Evolutionary conservation across 306 rosid genomes (phyloP).

Genomic region (Elaeagnus macrophylla): DNA sequence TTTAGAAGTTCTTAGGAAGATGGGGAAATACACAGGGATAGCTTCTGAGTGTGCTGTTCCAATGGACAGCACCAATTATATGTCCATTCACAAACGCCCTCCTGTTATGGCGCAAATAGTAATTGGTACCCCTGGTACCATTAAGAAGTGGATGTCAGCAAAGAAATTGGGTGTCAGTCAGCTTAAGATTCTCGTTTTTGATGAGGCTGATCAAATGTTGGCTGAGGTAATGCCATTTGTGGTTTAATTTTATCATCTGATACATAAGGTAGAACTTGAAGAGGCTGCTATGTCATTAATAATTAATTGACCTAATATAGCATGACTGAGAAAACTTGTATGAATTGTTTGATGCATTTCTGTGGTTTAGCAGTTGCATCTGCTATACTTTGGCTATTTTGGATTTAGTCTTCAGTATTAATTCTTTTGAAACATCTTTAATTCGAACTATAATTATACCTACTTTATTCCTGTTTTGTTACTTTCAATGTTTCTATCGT

Average conservation of each 20-base stretch:
- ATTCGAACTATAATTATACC: too few species aligned
- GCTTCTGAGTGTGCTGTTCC: constrained; percentile 74
- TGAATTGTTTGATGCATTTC: too few species aligned
- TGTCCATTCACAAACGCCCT: constrained; percentile 28
- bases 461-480: too few species aligned
- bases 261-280: too few species aligned
- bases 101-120: constrained; percentile 67
- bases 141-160: constrained; percentile 50
- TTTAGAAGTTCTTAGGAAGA: constrained; percentile 70
- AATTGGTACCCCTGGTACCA: constrained; percentile 92
- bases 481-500: neutral
- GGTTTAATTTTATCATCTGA: neutral
- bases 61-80: constrained; percentile 32
- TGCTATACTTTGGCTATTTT: too few species aligned
- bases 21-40: constrained; percentile 71
- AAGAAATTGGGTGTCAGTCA: constrained; percentile 40
- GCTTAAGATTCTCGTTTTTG: constrained; percentile 76
- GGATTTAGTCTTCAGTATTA: too few species aligned
- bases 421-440: too few species aligned
- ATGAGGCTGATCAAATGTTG: constrained; percentile 94
- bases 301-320: too few species aligned
- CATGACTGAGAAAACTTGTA: too few species aligned
- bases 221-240: constrained; percentile 35
- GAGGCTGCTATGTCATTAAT: too few species aligned
- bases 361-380: too few species aligned